phyloP scores from a whole-genome alignment of 139 green algal species.

The Closterium sp. region DNA sequence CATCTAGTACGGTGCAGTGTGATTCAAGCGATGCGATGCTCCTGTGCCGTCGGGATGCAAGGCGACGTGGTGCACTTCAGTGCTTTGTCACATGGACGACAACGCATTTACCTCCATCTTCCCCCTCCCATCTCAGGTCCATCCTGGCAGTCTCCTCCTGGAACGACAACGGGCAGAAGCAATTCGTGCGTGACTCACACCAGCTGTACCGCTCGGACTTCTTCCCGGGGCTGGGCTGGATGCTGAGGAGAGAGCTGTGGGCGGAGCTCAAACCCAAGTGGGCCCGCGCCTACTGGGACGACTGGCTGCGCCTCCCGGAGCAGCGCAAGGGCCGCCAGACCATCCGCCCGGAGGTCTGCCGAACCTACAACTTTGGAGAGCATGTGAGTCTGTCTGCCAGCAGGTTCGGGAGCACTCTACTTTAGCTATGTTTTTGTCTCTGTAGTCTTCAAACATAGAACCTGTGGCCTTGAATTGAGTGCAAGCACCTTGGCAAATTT shows the following conservation, averaged over 20 bases:
- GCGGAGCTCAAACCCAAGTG: slow-evolving; percentile 41
- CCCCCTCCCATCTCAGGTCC: neutral
- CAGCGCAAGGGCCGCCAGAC: slow-evolving; percentile 43
- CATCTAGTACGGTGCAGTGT: too few relatives aligned
- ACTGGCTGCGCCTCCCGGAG: slow-evolving; percentile 40
- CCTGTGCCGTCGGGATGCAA: too few relatives aligned
- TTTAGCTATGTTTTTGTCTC: too few relatives aligned
- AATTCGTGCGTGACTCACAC: slow-evolving; percentile 42
- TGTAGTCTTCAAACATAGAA: too few relatives aligned
- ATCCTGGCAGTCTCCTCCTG: slow-evolving; percentile 49
- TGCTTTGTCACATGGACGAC: too few relatives aligned
- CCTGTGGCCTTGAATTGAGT: neutral
- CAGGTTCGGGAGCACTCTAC: slow-evolving; percentile 24
- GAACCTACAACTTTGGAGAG: slow-evolving; percentile 53
- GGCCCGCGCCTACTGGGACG: slow-evolving; percentile 53
- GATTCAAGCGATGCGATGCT: too few relatives aligned
- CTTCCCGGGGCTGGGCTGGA: slow-evolving; percentile 56
- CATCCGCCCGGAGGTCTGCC: slow-evolving; percentile 50
- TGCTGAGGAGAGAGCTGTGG: slow-evolving; percentile 45
- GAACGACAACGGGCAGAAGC: slow-evolving; percentile 55
- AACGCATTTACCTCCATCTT: neutral
- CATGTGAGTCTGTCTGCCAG: slow-evolving; percentile 34
- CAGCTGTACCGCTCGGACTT: slow-evolving; percentile 53
- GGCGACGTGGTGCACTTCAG: too few relatives aligned
- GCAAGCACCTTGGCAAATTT: neutral